Percentiles rank a stretch among this genome's conserved stretches.
phyloP scores from a whole-genome alignment of 2,329 filamentous ascomycete species.

The Aspergillus uvarum region DNA sequence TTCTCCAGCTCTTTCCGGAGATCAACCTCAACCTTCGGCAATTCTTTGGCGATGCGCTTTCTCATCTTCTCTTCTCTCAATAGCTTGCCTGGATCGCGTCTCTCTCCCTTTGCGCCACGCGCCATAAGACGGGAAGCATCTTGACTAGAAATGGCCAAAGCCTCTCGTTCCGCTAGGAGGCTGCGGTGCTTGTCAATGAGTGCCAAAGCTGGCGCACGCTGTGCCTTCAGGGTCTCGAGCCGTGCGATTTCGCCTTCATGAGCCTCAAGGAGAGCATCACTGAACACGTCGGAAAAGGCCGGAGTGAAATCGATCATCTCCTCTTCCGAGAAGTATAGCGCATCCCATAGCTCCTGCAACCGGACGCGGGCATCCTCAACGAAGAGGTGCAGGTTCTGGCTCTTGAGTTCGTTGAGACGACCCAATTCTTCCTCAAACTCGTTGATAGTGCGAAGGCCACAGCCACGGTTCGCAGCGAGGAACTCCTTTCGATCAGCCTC shows the following conservation, averaged over 20 bases:
- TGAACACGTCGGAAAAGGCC: slow-evolving; percentile 95
- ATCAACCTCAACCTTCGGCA: slow-evolving; percentile 88
- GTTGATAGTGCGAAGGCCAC: slow-evolving; percentile 86
- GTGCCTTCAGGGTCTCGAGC: slow-evolving; percentile 77
- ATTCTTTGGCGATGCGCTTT: slow-evolving; percentile 92
- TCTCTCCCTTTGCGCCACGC: slow-evolving; percentile 89
- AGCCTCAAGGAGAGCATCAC: slow-evolving; percentile 88
- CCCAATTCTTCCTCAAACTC: slow-evolving; percentile 91
- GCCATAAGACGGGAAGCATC: slow-evolving; percentile 92
- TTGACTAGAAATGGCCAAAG: slow-evolving; percentile 85
- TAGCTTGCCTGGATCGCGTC: slow-evolving; percentile 88
- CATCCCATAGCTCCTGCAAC: slow-evolving; percentile 93
- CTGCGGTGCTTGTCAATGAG: slow-evolving; percentile 81
- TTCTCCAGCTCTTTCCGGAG: slow-evolving; percentile 75
- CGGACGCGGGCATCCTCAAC: slow-evolving; percentile 90
- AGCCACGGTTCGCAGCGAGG: slow-evolving; percentile 82
- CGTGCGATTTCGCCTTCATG: slow-evolving; percentile 88
- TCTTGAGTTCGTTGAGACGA: slow-evolving; percentile 86
- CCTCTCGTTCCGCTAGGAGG: slow-evolving; percentile 80
- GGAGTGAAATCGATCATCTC: slow-evolving; percentile 99
- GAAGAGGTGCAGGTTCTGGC: slow-evolving; percentile 91
- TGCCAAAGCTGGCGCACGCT: slow-evolving; percentile 78
- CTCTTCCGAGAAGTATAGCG: slow-evolving; percentile 90
- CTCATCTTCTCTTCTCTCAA: slow-evolving; percentile 97
- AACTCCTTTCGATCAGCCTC: slow-evolving; percentile 82